Percentiles rank a stretch among this genome's conserved stretches.
Evolutionary conservation across 768 basidiomycete species (phyloP).

Genomic region (Hygrophoropsis aurantiaca): DNA sequence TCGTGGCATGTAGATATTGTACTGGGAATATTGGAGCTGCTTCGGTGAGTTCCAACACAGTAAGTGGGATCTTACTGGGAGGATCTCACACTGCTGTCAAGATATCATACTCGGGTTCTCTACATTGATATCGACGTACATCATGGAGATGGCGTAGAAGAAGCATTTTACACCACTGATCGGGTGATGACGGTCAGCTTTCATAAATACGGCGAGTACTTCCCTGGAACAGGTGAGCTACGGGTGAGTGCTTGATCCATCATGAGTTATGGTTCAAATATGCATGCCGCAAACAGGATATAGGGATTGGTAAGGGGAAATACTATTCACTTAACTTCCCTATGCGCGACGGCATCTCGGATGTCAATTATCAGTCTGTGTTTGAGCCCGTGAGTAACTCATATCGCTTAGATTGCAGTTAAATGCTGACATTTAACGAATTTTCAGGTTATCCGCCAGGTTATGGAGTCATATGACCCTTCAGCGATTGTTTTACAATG

Average conservation of each 20-base stretch:
- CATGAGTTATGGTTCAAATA: conserved; percentile 4
- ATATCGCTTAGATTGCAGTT: background rate
- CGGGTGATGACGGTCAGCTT: conserved; percentile 98
- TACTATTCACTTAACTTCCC: conserved; percentile 95
- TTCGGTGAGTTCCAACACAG: conserved; percentile 55
- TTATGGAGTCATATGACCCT: conserved; percentile 94
- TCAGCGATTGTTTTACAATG: conserved; percentile 96
- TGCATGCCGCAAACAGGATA: conserved; percentile 55
- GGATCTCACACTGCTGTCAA: conserved; percentile 24
- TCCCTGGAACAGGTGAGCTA: conserved; percentile 97
- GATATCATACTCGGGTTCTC: conserved; percentile 90
- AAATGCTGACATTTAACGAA: background rate
- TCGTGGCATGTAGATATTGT: conserved; percentile 76
- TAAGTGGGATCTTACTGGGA: background rate
- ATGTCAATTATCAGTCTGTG: conserved; percentile 91
- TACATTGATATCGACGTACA: conserved; percentile 99
- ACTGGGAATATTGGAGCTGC: conserved; percentile 90
- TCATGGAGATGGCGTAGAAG: conserved; percentile 98
- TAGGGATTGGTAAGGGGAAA: conserved; percentile 92
- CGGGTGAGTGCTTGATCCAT: conserved; percentile 50
- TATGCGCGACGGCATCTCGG: conserved; percentile 89
- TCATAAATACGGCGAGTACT: conserved; percentile 99
- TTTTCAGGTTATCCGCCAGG: conserved; percentile 80
- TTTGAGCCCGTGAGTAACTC: conserved; percentile 81
- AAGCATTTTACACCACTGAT: conserved; percentile 98